These are phyloP conservation scores for Kwoniella pini DNA, from an alignment of 768 basidiomycete genomes.

Conservation along the genomic window DNA sequence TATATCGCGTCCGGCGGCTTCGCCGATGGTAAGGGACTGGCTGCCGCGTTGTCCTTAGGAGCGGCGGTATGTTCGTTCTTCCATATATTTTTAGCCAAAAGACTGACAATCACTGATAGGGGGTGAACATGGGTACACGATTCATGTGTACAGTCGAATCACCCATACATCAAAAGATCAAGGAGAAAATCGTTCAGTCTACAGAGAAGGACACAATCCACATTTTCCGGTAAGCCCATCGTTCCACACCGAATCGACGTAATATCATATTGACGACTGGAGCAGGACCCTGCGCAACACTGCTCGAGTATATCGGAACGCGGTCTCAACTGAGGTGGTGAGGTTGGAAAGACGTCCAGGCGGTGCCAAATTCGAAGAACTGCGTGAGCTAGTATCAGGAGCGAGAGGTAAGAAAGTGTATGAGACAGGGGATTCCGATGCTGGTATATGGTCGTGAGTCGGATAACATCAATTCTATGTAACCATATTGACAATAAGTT, in stretches of 20 bases:
- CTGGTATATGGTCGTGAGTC: slow-evolving; percentile 72
- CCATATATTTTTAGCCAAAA: too few species aligned
- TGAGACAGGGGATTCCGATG: slow-evolving; percentile 80
- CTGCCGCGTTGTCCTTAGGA: slow-evolving; percentile 76
- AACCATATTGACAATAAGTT: too few species aligned
- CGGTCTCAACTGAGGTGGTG: slow-evolving; percentile 80
- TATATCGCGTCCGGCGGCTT: slow-evolving; percentile 91
- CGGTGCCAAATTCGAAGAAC: slow-evolving; percentile 83
- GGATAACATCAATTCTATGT: too few species aligned
- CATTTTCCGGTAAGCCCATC: slow-evolving; percentile 67
- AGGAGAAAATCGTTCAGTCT: slow-evolving; percentile 80
- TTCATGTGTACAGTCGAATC: slow-evolving; percentile 93
- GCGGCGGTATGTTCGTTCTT: slow-evolving; percentile 68
- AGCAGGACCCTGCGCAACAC: slow-evolving; percentile 35
- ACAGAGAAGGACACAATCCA: slow-evolving; percentile 78
- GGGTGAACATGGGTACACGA: slow-evolving; percentile 84
- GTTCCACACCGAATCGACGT: background rate
- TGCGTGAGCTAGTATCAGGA: slow-evolving; percentile 63
- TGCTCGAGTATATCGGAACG: slow-evolving; percentile 60
- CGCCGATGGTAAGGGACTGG: slow-evolving; percentile 81
- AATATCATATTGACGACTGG: background rate
- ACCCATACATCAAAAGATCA: slow-evolving; percentile 85
- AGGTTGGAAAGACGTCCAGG: slow-evolving; percentile 74
- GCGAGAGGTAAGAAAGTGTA: slow-evolving; percentile 55
- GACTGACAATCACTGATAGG: slow-evolving; percentile 59